phyloP scores from a whole-genome alignment of 1,139 yeast species.

The Pichia sp. region DNA sequence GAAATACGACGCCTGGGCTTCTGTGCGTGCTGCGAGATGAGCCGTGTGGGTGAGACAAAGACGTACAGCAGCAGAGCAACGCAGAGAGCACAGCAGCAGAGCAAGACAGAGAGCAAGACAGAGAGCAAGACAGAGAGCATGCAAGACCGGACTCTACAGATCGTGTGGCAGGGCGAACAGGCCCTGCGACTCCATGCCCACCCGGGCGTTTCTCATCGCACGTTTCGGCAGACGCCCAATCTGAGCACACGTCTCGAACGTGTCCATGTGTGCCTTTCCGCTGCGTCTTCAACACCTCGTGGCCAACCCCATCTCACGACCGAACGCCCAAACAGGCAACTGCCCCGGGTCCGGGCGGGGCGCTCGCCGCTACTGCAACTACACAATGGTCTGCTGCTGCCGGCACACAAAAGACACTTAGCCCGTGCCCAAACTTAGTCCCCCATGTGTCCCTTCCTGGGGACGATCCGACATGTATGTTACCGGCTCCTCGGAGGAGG shows the following conservation, averaged over 20 bases:
- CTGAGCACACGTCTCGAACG: background rate
- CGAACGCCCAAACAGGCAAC: background rate
- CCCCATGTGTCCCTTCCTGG: background rate
- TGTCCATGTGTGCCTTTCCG: background rate
- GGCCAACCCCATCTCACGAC: constrained; percentile 6
- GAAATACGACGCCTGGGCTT: background rate
- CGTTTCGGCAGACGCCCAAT: too few relatives aligned
- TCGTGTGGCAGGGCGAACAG: background rate
- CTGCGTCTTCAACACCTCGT: background rate
- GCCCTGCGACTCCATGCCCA: background rate
- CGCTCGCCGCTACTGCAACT: too few relatives aligned
- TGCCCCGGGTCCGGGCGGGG: too few relatives aligned
- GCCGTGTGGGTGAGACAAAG: too few relatives aligned
- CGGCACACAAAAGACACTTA: too few relatives aligned
- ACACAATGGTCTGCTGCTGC: too few relatives aligned
- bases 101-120: background rate
- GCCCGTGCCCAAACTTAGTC: too few relatives aligned
- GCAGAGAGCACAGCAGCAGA: background rate
- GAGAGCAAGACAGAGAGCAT: background rate
- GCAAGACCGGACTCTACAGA: background rate
- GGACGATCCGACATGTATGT: too few relatives aligned
- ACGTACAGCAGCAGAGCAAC: background rate
- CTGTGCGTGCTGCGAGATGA: background rate
- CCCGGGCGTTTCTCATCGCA: background rate
- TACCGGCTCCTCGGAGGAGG: background rate